Evolutionary conservation across 257 asterid species (phyloP), one percentile per base, ranked within the genome.

Genomic region (Salvia miltiorrhiza): DNA sequence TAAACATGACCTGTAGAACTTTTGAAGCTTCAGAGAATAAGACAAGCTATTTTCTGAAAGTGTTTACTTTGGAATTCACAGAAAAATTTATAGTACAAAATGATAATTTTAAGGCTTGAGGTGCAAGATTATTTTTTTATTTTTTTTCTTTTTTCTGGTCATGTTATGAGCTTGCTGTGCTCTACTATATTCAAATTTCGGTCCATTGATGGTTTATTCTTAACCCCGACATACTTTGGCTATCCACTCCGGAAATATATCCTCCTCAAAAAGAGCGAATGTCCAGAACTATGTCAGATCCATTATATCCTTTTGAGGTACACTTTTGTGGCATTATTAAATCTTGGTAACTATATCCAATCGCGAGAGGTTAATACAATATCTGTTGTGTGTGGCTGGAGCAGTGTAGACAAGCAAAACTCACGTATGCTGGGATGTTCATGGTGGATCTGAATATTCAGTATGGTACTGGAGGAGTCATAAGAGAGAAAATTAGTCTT

Each of bases 321-420:
- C 55, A 39, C 26, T 21, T 54, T 40, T 64, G 50, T 61, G 76
- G 30, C 45, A 45, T 57, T 57, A 44, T 28, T 8, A 3, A 17
- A 20, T 32, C 11, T 24, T 43, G 26, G 1, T 60, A 21, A 16
- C 50, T 79, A 9, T 32, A n/a, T 63, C 32, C 20, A 75, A 50
- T 73, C 69, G 52, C 52, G 10, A 55, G 66, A 71, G 37, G 65
- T 2, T 73, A 45, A 79, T 53, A 63, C 19, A 40, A 7, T 13
- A 45, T 41, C 7, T 54, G 19, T 56, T 54, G 19, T 56, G 62
- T 67, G 66, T 72, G 50, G 35, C 20, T 73, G 63, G 80, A 83
- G 74, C 97, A 94, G 99, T 94, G 97, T 78, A 86, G 99, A 74
- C 97, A 89, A 81, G 99, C 97, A 76, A 94, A 87, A 81, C 78